A percentile compares a stretch with the other conserved stretches of the same genome.
Evolutionary conservation across 352 stramenopile genomes (phyloP).

Genomic region (Thraustochytrium striatum): DNA sequence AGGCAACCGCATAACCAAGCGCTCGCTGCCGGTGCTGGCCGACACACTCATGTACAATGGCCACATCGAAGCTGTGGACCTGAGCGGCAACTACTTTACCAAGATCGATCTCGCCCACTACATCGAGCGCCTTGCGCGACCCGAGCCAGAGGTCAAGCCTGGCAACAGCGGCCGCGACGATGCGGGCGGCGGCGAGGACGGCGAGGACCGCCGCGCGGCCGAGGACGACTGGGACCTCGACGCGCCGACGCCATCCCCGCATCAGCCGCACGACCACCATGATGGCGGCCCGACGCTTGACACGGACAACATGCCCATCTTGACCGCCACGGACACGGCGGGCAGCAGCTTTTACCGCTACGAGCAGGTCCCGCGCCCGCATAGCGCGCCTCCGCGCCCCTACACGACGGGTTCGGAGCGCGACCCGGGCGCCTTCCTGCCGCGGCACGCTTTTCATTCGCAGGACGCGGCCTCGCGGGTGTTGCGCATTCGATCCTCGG

Average conservation of each 20-base stretch:
- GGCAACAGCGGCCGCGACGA: not conserved
- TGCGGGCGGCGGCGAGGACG: not conserved
- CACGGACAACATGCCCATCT: not conserved
- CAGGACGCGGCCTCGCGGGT: not conserved
- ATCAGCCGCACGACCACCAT: not conserved
- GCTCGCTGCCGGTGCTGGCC: conserved; percentile 4
- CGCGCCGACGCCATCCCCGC: not conserved
- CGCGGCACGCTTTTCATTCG: conserved; percentile 10
- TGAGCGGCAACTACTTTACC: conserved; percentile 15
- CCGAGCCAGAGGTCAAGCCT: not conserved
- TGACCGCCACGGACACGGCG: conserved; percentile 5
- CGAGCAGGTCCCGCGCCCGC: not conserved
- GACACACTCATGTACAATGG: conserved; percentile 28
- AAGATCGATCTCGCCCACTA: conserved; percentile 40
- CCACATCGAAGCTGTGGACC: conserved; percentile 13
- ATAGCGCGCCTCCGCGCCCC: conserved; percentile 9
- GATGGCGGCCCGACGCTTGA: not conserved
- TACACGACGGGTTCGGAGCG: not conserved
- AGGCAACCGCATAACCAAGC: conserved; percentile 13
- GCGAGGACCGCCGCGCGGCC: not conserved
- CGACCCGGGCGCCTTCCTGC: conserved; percentile 2
- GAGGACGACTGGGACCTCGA: not conserved
- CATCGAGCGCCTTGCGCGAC: not conserved
- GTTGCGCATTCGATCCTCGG: not conserved
- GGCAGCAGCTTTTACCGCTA: conserved; percentile 17